Percentiles rank a stretch among this genome's conserved stretches.
phyloP scores from a whole-genome alignment of 371 early-diverging fungal genomes.

The Haplosporangium sp. region DNA sequence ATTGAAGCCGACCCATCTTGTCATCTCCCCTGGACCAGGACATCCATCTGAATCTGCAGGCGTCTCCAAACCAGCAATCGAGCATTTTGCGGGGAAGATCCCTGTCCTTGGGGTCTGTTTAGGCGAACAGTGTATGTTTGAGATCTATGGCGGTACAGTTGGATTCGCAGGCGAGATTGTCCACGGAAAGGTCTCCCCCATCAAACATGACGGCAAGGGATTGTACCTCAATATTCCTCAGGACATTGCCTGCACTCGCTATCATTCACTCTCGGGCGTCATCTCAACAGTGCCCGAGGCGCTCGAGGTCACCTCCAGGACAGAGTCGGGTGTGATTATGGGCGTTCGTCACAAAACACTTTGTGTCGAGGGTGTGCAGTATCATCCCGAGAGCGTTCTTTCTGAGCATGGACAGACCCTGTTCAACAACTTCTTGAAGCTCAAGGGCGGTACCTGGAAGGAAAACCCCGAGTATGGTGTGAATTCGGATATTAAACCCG shows the following conservation, averaged over 20 bases:
- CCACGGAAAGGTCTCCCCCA: slow-evolving; percentile 92
- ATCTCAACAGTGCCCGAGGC: slow-evolving; percentile 83
- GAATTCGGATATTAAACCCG: slow-evolving; percentile 39
- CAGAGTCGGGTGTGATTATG: slow-evolving; percentile 91
- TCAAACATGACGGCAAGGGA: slow-evolving; percentile 92
- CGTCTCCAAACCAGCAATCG: slow-evolving; percentile 86
- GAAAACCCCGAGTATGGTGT: slow-evolving; percentile 70
- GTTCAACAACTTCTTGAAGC: slow-evolving; percentile 88
- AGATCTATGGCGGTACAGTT: slow-evolving; percentile 93
- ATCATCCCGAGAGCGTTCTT: slow-evolving; percentile 96
- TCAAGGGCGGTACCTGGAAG: slow-evolving; percentile 90
- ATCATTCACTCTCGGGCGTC: slow-evolving; percentile 95
- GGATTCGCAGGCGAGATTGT: slow-evolving; percentile 91
- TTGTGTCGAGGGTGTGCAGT: slow-evolving; percentile 96
- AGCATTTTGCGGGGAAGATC: slow-evolving; percentile 89
- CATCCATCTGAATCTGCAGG: slow-evolving; percentile 92
- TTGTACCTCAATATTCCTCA: slow-evolving; percentile 87
- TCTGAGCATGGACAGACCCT: slow-evolving; percentile 89
- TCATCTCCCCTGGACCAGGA: slow-evolving; percentile 97
- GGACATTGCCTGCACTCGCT: slow-evolving; percentile 88
- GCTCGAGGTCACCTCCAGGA: slow-evolving; percentile 88
- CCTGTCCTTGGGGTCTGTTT: slow-evolving; percentile 98
- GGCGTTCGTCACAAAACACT: slow-evolving; percentile 91
- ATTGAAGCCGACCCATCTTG: slow-evolving; percentile 89
- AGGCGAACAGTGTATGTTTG: slow-evolving; percentile 96